A percentile compares a stretch with the other conserved stretches of the same genome.
phyloP scores from a whole-genome alignment of 768 basidiomycete species.

The Leccinum olivaceopallidum region DNA sequence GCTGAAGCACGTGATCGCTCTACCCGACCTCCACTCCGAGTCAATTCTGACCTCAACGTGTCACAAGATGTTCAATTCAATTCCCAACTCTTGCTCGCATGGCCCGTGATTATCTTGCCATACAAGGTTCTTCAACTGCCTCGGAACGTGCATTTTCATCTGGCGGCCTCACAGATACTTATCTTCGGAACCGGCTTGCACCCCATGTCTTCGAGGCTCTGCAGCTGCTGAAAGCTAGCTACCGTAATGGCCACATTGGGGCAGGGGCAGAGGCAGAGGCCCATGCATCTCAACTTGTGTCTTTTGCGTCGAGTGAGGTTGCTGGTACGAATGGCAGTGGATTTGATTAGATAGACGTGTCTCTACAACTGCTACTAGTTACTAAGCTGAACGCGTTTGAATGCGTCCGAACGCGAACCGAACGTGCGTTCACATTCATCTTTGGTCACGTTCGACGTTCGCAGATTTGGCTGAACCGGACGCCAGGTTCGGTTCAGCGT shows the following conservation, averaged over 20 bases:
- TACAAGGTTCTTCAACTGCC: slow-evolving; percentile 27
- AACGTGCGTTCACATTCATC: background rate
- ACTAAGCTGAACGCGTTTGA: background rate
- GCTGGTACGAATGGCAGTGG: background rate
- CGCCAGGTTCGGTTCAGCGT: background rate
- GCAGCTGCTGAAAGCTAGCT: background rate
- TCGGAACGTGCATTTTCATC: slow-evolving; percentile 32
- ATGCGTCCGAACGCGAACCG: background rate
- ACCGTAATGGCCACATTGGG: background rate
- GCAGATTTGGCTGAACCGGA: background rate
- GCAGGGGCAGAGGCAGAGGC: background rate
- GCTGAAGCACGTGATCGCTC: background rate
- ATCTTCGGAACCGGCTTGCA: background rate
- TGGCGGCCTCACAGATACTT: slow-evolving; percentile 27
- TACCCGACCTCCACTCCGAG: background rate
- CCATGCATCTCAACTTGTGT: background rate
- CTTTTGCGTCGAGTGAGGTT: background rate
- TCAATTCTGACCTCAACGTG: background rate
- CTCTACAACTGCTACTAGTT: no score
- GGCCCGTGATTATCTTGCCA: slow-evolving; percentile 4
- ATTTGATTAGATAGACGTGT: background rate
- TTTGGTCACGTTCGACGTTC: background rate
- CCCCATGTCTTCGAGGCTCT: background rate
- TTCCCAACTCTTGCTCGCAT: background rate
- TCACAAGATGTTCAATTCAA: background rate